phyloP scores from a whole-genome alignment of 129 eudicot genomes.

The sunflower (Helianthus annuus) region DNA sequence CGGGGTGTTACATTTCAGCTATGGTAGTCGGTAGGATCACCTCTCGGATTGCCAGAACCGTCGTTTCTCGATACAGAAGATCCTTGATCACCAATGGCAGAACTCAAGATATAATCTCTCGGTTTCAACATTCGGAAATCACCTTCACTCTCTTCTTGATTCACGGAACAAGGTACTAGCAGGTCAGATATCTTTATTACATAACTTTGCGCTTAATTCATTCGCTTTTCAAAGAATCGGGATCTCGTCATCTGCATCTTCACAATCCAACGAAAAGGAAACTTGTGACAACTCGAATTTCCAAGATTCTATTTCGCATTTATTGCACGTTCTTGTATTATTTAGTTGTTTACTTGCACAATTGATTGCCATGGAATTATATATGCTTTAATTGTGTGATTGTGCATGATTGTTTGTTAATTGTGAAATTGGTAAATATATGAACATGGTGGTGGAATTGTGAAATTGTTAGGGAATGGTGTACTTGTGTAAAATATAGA shows the following conservation, averaged over 20 bases:
- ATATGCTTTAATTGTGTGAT: no score
- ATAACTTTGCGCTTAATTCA: conserved; percentile 31
- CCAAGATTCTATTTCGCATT: no score
- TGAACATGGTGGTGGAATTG: no score
- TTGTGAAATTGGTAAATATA: no score
- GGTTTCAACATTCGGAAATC: conserved; percentile 29
- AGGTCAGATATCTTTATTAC: conserved; percentile 48
- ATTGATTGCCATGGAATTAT: no score
- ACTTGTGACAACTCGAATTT: no score
- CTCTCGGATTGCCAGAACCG: conserved; percentile 45
- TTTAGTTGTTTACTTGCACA: no score
- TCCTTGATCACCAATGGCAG: conserved; percentile 36
- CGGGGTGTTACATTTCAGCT: no score
- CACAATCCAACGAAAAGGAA: conserved; percentile 56
- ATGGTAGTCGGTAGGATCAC: conserved; percentile 52
- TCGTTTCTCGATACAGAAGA: conserved; percentile 41
- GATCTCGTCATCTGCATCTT: conserved; percentile 73
- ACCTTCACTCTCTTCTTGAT: conserved; percentile 37
- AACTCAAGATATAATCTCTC: conserved; percentile 20
- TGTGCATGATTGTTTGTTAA: no score
- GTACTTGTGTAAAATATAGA: no score
- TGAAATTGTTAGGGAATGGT: no score
- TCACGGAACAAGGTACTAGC: conserved; percentile 37
- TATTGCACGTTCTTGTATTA: no score
- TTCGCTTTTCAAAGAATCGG: conserved; percentile 49